phyloP scores from a whole-genome alignment of 2,329 filamentous ascomycete genomes.

The Hypoxylon sp. region DNA sequence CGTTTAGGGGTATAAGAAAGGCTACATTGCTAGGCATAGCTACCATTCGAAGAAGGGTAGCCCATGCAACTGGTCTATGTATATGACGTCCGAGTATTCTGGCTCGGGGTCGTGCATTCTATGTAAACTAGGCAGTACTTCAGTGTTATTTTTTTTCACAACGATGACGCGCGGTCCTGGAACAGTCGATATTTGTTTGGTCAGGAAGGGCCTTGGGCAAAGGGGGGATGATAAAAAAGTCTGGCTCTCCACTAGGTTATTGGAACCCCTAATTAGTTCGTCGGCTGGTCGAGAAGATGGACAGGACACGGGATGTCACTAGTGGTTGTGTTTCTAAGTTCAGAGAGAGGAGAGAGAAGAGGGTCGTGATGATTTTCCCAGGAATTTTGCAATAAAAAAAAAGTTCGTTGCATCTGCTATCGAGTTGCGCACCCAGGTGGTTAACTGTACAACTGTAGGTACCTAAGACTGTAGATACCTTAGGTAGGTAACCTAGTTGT shows the following conservation, averaged over 20 bases:
- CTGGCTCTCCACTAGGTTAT: conserved; percentile 27
- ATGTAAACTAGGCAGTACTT: conserved; percentile 51
- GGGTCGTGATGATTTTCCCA: conserved; percentile 44
- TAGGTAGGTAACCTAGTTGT: background rate
- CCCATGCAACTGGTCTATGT: conserved; percentile 23
- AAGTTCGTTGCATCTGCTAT: conserved; percentile 43
- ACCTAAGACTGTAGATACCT: too few species aligned
- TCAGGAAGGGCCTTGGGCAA: conserved; percentile 21
- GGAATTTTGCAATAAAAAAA: conserved; percentile 49
- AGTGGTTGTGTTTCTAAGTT: conserved; percentile 29
- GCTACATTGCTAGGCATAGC: conserved; percentile 26
- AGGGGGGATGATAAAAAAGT: conserved; percentile 32
- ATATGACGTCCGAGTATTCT: conserved; percentile 32
- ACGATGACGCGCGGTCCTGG: conserved; percentile 31
- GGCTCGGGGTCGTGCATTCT: conserved; percentile 45
- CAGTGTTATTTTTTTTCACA: conserved; percentile 27
- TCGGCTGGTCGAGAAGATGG: conserved; percentile 32
- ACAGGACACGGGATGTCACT: conserved; percentile 24
- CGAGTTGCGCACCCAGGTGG: background rate
- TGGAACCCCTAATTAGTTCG: conserved; percentile 38
- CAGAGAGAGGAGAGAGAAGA: conserved; percentile 43
- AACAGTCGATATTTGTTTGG: conserved; percentile 34
- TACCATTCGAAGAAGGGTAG: conserved; percentile 18
- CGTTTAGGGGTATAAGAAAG: conserved; percentile 43
- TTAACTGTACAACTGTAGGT: too few species aligned